These are phyloP conservation scores for Neonectria sp. DNA, from an alignment of 2,329 filamentous ascomycete species.

Conservation along the genomic window DNA sequence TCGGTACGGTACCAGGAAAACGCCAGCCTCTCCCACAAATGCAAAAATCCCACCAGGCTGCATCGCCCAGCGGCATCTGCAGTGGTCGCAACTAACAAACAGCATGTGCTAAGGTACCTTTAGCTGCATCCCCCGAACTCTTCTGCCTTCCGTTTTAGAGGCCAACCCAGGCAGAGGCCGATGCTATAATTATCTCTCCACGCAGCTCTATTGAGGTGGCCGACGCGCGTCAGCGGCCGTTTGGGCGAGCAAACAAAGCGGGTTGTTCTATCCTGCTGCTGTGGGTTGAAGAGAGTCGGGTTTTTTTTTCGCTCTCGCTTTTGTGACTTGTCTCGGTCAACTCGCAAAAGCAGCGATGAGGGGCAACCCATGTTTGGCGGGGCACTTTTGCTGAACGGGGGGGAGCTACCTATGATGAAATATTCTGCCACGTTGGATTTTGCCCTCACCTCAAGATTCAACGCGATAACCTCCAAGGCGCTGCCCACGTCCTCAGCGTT, in stretches of 20 bases:
- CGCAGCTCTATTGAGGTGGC: conserved; percentile 29
- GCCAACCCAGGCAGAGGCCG: conserved; percentile 20
- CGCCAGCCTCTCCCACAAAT: conserved; percentile 37
- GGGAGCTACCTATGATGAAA: conserved; percentile 48
- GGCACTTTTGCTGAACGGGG: conserved; percentile 58
- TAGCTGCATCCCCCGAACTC: conserved; percentile 33
- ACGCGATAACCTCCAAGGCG: conserved; percentile 18
- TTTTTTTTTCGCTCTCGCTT: conserved; percentile 19
- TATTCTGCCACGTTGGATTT: conserved; percentile 43
- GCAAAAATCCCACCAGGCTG: conserved; percentile 41
- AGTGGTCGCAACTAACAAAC: no score
- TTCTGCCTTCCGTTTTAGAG: conserved; percentile 29
- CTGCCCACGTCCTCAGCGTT: neutral
- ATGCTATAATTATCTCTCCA: conserved; percentile 35
- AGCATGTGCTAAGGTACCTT: conserved; percentile 14
- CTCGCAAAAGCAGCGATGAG: conserved; percentile 72
- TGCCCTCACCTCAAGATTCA: conserved; percentile 22
- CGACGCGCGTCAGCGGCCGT: conserved; percentile 39
- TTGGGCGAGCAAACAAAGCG: conserved; percentile 8
- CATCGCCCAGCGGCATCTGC: conserved; percentile 24
- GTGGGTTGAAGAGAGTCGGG: conserved; percentile 1
- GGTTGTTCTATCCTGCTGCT: conserved; percentile 12
- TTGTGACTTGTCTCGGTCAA: conserved; percentile 31
- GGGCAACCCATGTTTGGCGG: conserved; percentile 69
- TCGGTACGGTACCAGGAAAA: conserved; percentile 15